Conservation (phyloP, 2,329 filamentous ascomycete genomes). For the Seiridium cupressi region DNA sequence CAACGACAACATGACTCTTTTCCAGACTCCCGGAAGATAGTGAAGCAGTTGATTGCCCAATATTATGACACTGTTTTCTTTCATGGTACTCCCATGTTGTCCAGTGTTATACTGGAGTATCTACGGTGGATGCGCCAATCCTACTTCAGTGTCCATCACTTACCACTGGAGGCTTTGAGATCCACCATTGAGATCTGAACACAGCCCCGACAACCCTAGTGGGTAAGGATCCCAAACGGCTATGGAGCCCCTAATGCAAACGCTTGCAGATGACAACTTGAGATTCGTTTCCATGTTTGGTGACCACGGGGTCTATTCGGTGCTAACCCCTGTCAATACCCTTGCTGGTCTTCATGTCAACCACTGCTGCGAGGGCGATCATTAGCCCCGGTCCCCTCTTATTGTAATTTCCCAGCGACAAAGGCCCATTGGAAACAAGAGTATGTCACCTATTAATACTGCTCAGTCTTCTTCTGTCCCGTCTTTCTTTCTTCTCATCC, state of each 20-base stretch:
- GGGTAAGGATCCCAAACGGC: neutral
- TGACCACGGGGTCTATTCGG: neutral
- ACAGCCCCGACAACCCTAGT: too few relatives aligned
- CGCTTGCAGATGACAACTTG: slow-evolving; percentile 8
- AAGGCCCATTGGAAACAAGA: slow-evolving; percentile 18
- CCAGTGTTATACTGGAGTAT: too few relatives aligned
- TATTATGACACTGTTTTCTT: too few relatives aligned
- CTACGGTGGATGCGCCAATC: too few relatives aligned
- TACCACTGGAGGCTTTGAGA: too few relatives aligned
- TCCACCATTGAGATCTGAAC: too few relatives aligned
- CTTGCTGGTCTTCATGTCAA: slow-evolving; percentile 1
- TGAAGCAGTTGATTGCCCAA: too few relatives aligned
- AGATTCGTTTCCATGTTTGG: neutral
- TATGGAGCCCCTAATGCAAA: neutral
- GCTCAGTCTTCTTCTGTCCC: slow-evolving; percentile 28
- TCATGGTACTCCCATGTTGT: too few relatives aligned
- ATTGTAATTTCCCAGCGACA: slow-evolving; percentile 26
- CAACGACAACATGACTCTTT: too few relatives aligned
- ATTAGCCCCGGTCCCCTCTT: neutral
- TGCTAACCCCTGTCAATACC: neutral
- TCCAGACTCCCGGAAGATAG: too few relatives aligned
- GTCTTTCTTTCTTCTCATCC: slow-evolving; percentile 28
- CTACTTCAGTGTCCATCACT: too few relatives aligned
- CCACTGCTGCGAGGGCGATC: neutral
- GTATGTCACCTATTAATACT: slow-evolving; percentile 43